Evolutionary conservation across 192 early-diverging fungal genomes (phyloP).

Genomic region (Haplosporangium gracile): DNA sequence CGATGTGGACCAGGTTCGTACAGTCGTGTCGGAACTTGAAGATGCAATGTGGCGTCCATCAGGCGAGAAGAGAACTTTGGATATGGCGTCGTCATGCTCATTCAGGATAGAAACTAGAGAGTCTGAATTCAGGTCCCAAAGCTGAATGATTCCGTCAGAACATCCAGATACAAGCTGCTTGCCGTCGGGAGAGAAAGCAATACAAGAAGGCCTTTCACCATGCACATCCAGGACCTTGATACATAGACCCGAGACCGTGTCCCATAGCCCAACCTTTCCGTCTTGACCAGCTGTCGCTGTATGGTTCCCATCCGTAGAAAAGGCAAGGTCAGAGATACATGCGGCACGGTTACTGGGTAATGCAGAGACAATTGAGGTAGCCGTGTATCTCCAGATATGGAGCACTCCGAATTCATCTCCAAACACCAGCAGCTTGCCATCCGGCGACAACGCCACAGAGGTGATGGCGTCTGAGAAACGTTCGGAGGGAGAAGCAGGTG

Average conservation of each 20-base stretch:
- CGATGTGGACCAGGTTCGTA: neutral
- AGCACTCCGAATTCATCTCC: neutral
- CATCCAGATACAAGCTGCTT: neutral
- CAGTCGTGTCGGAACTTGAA: neutral
- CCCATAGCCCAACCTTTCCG: neutral
- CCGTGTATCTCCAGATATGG: neutral
- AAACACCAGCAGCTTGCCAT: neutral
- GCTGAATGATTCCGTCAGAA: neutral
- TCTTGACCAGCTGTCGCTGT: neutral
- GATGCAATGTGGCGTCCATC: neutral
- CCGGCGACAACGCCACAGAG: neutral
- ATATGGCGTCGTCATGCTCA: neutral
- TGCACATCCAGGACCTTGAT: neutral
- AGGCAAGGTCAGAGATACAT: neutral
- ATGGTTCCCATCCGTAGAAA: neutral
- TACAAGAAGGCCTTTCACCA: neutral
- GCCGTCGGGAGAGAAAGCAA: neutral
- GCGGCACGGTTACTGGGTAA: neutral
- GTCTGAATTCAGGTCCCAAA: neutral
- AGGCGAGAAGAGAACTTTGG: neutral
- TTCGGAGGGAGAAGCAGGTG: neutral
- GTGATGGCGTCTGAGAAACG: neutral
- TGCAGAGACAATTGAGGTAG: neutral
- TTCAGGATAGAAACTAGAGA: neutral
- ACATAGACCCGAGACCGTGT: neutral